A percentile compares a stretch with the other conserved stretches of the same genome.
Evolutionary conservation across 1,284 basidiomycete genomes (phyloP).

Genomic region (Melanopsichium pennsylvanicum): DNA sequence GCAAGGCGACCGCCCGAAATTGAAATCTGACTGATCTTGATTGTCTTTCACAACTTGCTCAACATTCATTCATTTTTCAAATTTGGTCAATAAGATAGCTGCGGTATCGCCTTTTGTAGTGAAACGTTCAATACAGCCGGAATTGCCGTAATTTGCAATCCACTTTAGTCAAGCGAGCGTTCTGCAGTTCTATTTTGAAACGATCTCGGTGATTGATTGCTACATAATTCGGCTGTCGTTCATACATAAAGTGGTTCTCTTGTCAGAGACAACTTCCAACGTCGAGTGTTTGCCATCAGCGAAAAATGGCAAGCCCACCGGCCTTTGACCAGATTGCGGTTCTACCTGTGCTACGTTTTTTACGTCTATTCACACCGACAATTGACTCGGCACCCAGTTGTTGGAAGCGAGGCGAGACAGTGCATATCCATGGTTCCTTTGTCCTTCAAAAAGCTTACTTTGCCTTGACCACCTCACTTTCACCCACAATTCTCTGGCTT

Average conservation of each 20-base stretch:
- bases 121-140: neutral
- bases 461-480: neutral
- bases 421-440: too few species aligned
- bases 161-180: neutral
- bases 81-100: too few species aligned
- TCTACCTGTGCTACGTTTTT: too few species aligned
- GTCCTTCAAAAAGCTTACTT: slow-evolving; percentile 4
- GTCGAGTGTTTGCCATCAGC: too few species aligned
- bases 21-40: neutral
- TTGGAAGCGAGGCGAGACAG: slow-evolving; percentile 8
- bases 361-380: neutral
- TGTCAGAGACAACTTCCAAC: too few species aligned
- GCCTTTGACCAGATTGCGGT: neutral
- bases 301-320: slow-evolving; percentile 1
- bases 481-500: neutral
- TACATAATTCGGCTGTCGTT: neutral
- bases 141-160: neutral
- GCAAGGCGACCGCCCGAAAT: slow-evolving; percentile 15
- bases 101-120: too few species aligned
- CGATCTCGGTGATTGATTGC: neutral
- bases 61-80: too few species aligned
- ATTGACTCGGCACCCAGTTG: neutral
- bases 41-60: too few species aligned
- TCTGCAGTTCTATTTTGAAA: neutral
- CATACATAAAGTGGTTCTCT: neutral